Percentiles rank a stretch among this genome's conserved stretches.
Evolutionary conservation across 169 alveolate species (phyloP).

Genomic region (Ichthyophthirius multifiliis): DNA sequence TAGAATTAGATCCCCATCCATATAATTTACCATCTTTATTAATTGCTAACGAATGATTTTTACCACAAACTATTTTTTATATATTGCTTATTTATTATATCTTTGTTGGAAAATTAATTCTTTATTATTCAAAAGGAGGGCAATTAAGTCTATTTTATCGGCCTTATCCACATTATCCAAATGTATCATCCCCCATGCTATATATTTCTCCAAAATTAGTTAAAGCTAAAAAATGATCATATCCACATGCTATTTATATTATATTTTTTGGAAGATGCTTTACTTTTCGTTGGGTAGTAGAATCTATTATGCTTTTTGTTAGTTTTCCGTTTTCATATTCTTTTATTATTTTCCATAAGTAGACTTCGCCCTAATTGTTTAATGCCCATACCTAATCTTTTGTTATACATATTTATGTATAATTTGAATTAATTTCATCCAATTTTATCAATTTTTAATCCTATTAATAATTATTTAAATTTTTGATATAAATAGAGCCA

Average conservation of each 20-base stretch:
- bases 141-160: slow-evolving; percentile 32
- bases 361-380: slow-evolving; percentile 62
- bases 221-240: slow-evolving; percentile 65
- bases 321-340: background rate
- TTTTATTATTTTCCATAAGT: slow-evolving; percentile 42
- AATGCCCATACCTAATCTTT: slow-evolving; percentile 54
- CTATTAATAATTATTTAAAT: slow-evolving; percentile 40
- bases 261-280: too few species aligned
- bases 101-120: slow-evolving; percentile 49
- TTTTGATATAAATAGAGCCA: slow-evolving; percentile 40
- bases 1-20: slow-evolving; percentile 71
- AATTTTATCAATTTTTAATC: slow-evolving; percentile 37
- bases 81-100: slow-evolving; percentile 46
- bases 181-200: slow-evolving; percentile 80
- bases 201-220: slow-evolving; percentile 51
- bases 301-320: too few species aligned
- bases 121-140: slow-evolving; percentile 50
- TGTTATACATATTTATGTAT: slow-evolving; percentile 36
- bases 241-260: slow-evolving; percentile 48
- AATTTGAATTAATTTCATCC: slow-evolving; percentile 19
- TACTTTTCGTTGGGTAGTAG: too few species aligned
- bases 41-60: slow-evolving; percentile 54
- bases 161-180: slow-evolving; percentile 71
- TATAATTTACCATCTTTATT: slow-evolving; percentile 43
- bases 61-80: slow-evolving; percentile 50